Evolutionary conservation across 1,284 basidiomycete genomes (phyloP), one percentile per base, ranked within the genome.

Genomic region (Fomitopsis schrenkii): DNA sequence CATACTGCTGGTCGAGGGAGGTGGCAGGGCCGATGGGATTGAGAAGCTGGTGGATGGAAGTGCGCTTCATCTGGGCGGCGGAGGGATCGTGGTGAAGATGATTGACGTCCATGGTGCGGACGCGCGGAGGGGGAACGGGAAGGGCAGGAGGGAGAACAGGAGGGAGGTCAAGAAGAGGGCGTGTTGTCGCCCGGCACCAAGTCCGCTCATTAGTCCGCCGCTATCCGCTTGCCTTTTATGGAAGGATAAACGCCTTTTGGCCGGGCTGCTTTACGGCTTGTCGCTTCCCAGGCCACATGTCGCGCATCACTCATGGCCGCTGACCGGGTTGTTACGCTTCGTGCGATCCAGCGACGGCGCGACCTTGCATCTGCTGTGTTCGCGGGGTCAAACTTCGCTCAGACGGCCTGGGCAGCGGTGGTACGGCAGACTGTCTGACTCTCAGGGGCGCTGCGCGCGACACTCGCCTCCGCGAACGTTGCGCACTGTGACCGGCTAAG

Each of bases 11-110:
- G 63, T 68, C 63, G 65, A 72, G 74, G 38, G 71, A 73, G 60
- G 67, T 68, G 57, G 72, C 70, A 55, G 74, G 60, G 54, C 67
- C 70, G 65, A 76, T 66, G 28, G 80, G 80, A 63, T 82, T 82
- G 67, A 82, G 79, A n/a, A 82, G 77, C 62, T 83, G 77, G 66
- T 74, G 77, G 70, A 83, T 82, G 59, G 81, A 82, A 10, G 81
- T 83, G 48, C 81, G 79, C 67, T 81, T 83, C 63, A 53, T 64
- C 67, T 77, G 76, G 45, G 64, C 71, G 68, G 76, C 72, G 46
- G 45, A 48, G 28, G 63, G 67, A 69, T 83, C 80, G 59, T 82
- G 79, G 63, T 81, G 69, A 26, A 36, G 52, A 15, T 19, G 35
- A 19, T 54, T 54, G 65, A 71, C 71, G 62, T 81, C 80, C 79